Conservation (phyloP, 1,284 basidiomycete species). For the Rhodotorula sp. region DNA sequence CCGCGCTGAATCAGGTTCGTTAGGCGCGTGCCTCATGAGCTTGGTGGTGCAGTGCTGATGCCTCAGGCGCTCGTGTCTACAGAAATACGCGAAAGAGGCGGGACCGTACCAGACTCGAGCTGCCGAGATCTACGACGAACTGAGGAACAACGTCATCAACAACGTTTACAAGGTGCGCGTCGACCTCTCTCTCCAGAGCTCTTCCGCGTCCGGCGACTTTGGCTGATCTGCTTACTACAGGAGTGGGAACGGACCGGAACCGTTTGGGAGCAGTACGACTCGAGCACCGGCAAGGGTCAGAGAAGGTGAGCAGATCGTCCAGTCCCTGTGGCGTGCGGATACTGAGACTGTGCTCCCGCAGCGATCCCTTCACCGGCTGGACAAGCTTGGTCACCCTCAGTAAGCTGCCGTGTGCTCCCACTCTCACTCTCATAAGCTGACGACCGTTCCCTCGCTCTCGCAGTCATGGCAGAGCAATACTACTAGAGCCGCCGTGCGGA, state of each 20-base stretch:
- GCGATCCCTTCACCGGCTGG: conserved; percentile 92
- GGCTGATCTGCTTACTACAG: conserved; percentile 51
- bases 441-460: neutral
- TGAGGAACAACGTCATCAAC: conserved; percentile 76
- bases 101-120: conserved; percentile 78
- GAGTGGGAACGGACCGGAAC: conserved; percentile 89
- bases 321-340: neutral
- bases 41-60: too few species aligned
- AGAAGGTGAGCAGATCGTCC: conserved; percentile 57
- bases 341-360: conserved; percentile 46
- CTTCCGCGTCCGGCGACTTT: neutral
- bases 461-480: conserved; percentile 50
- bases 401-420: conserved; percentile 6
- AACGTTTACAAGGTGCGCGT: conserved; percentile 74
- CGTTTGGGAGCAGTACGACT: conserved; percentile 95
- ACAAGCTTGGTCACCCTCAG: conserved; percentile 75
- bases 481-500: conserved; percentile 17
- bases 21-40: too few species aligned
- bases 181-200: conserved; percentile 11
- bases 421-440: neutral
- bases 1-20: conserved; percentile 69
- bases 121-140: conserved; percentile 70
- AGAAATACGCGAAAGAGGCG: conserved; percentile 74
- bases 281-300: conserved; percentile 74
- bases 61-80: neutral